A percentile compares a stretch with the other conserved stretches of the same genome.
These are phyloP conservation scores for Aspergillus japonicus DNA, from an alignment of 2,329 filamentous ascomycete genomes.

Conservation along the genomic window DNA sequence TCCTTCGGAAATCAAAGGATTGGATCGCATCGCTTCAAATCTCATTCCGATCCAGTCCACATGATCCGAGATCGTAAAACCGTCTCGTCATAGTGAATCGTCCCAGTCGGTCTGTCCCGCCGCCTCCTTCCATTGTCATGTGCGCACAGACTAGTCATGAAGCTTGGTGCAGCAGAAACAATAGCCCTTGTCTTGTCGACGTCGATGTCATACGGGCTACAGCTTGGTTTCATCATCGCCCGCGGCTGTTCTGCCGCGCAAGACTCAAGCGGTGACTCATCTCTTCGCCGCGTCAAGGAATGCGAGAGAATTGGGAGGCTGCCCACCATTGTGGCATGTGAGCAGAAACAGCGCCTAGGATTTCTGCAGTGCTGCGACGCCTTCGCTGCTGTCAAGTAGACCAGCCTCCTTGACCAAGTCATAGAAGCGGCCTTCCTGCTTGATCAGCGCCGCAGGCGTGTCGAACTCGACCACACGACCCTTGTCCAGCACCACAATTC, in stretches of 20 bases:
- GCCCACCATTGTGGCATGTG: conserved; percentile 6
- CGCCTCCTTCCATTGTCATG: conserved; percentile 1
- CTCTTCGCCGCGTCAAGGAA: background rate
- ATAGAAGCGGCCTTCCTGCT: conserved; percentile 76
- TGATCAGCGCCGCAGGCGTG: conserved; percentile 74
- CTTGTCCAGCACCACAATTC: conserved; percentile 89
- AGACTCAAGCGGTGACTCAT: background rate
- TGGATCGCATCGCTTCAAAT: background rate
- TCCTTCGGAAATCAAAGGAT: background rate
- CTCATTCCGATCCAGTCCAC: background rate
- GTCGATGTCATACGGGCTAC: conserved; percentile 2
- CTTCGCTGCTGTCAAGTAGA: conserved; percentile 55
- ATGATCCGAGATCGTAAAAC: background rate
- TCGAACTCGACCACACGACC: conserved; percentile 92
- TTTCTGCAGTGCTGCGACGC: conserved; percentile 22
- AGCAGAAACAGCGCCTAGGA: conserved; percentile 1
- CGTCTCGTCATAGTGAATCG: background rate
- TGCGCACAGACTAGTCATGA: conserved; percentile 12
- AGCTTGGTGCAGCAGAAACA: conserved; percentile 6
- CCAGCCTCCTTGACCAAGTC: conserved; percentile 89
- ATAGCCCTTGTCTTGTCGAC: conserved; percentile 1
- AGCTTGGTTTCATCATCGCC: conserved; percentile 5
- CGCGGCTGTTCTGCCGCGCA: background rate
- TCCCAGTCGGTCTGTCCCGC: background rate
- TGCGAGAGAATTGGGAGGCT: conserved; percentile 8